phyloP scores from a whole-genome alignment of 1,284 basidiomycete genomes.

The Cryptococcus sp. region DNA sequence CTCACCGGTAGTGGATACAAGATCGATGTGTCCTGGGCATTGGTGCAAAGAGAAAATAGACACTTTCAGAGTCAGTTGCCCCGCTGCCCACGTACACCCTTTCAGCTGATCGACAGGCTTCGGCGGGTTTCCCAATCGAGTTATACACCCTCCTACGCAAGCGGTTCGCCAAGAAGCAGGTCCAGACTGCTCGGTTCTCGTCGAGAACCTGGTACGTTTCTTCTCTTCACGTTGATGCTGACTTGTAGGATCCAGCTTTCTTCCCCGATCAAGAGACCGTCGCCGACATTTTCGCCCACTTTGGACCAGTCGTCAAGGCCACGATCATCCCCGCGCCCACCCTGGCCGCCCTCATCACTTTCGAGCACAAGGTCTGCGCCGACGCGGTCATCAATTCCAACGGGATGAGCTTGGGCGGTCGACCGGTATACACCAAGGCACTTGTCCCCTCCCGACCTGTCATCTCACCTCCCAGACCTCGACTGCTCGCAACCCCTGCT shows the following conservation, averaged over 20 bases:
- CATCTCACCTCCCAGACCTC: no score
- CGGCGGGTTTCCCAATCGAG: constrained; percentile 35
- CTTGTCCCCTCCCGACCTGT: neutral
- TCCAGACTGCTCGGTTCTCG: constrained; percentile 26
- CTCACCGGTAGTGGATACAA: constrained; percentile 30
- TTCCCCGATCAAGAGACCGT: constrained; percentile 29
- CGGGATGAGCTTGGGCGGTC: constrained; percentile 27
- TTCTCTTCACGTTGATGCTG: constrained; percentile 2
- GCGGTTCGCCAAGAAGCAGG: constrained; percentile 18
- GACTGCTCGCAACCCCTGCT: no score
- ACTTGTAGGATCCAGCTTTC: constrained; percentile 26
- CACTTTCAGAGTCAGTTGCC: constrained; percentile 19
- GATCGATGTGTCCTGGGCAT: constrained; percentile 42
- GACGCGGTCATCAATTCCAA: constrained; percentile 25
- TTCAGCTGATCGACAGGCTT: constrained; percentile 5
- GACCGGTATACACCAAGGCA: constrained; percentile 14
- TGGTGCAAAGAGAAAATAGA: constrained; percentile 40
- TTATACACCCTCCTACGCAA: constrained; percentile 35
- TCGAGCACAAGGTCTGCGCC: constrained; percentile 30
- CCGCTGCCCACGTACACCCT: neutral
- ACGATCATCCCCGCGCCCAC: constrained; percentile 19
- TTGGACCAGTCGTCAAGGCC: constrained; percentile 30
- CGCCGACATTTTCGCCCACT: constrained; percentile 30
- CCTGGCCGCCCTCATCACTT: constrained; percentile 30
- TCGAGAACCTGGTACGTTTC: constrained; percentile 34